Evolutionary conservation across 495 filamentous ascomycete genomes (phyloP), one percentile per base, ranked within the genome.

Genomic region (Cryomyces antarcticus): DNA sequence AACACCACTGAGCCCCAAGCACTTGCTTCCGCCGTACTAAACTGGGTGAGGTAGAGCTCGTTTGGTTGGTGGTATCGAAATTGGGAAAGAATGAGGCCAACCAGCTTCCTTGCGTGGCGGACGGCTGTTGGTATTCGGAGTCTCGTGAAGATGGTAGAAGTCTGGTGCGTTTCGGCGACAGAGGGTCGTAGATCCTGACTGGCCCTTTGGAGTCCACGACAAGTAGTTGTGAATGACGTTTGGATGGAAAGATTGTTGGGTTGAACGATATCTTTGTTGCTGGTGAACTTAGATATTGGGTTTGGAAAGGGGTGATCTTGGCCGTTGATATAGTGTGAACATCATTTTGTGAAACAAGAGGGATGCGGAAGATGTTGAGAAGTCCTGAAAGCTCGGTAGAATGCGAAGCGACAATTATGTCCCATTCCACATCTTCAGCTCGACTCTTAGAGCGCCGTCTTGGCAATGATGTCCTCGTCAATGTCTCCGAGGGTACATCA

Each of bases 1-100:
- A 64, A 6, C 84, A 73, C 88, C 88, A 95, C 43, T 80, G 66
- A 0, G 83, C 80, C 45, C 77, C 78, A n/a, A 92, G 63, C 30
- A 93, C 71, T 1, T 70, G 71, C 54, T 93, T 95, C 31, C 87
- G 72, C 17, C 45, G 33, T 6, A 51, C 48, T 4, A 52, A 38
- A 6, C 29, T 28, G 6, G 51, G 41, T 12, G 33, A 36, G 33
- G 34, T 37, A 13, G 37, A 24, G 10, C 37, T 24, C 33, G 41
- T 34, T 28, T 31, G 13, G 37, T 45, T 43, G 6, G 41, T 13
- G 3, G 17, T 12, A 7, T 45, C 45, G 31, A 52, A 55, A 6
- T 41, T 38, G 6, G 51, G 42, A 17, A 41, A 30, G 45, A 57
- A 59, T 29, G 54, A 35, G 3, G 51, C 41, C 6, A 59, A 17